Evolutionary conservation across 1,284 basidiomycete species (phyloP).

Genomic region (Ceratobasidium papillatum): DNA sequence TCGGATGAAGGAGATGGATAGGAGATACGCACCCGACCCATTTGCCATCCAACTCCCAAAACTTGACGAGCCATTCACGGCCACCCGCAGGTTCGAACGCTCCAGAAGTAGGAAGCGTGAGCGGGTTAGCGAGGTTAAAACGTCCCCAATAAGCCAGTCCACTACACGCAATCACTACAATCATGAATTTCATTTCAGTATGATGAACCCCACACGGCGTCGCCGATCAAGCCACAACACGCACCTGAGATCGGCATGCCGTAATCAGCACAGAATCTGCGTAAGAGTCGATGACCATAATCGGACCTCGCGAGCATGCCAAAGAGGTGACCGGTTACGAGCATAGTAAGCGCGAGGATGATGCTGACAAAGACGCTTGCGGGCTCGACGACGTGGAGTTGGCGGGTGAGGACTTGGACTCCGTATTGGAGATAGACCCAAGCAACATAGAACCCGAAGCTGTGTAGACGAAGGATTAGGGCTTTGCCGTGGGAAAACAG

Average conservation of each 20-base stretch:
- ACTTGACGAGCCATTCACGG: conserved; percentile 85
- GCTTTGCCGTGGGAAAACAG: conserved; percentile 56
- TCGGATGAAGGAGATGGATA: conserved; percentile 65
- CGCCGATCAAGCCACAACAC: not conserved
- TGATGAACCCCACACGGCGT: not conserved
- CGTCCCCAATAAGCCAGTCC: conserved; percentile 86
- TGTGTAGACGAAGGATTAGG: not conserved
- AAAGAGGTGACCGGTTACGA: conserved; percentile 77
- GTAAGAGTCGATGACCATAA: conserved; percentile 74
- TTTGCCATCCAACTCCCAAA: conserved; percentile 90
- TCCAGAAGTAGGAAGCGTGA: conserved; percentile 72
- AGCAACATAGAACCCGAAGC: conserved; percentile 44
- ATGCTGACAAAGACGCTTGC: conserved; percentile 75
- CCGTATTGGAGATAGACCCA: conserved; percentile 87
- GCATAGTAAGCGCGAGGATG: conserved; percentile 80
- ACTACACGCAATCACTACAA: conserved; percentile 65
- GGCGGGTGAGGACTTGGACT: conserved; percentile 80
- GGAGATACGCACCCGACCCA: conserved; percentile 88
- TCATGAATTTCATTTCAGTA: not conserved
- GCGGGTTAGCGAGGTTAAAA: conserved; percentile 69
- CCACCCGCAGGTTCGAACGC: conserved; percentile 80
- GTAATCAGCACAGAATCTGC: conserved; percentile 77
- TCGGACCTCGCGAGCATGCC: conserved; percentile 68
- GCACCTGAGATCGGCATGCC: conserved; percentile 78
- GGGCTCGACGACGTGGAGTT: conserved; percentile 62